These are phyloP conservation scores for Pythium brachiatum DNA, from an alignment of 352 stramenopile species.

Conservation along the genomic window DNA sequence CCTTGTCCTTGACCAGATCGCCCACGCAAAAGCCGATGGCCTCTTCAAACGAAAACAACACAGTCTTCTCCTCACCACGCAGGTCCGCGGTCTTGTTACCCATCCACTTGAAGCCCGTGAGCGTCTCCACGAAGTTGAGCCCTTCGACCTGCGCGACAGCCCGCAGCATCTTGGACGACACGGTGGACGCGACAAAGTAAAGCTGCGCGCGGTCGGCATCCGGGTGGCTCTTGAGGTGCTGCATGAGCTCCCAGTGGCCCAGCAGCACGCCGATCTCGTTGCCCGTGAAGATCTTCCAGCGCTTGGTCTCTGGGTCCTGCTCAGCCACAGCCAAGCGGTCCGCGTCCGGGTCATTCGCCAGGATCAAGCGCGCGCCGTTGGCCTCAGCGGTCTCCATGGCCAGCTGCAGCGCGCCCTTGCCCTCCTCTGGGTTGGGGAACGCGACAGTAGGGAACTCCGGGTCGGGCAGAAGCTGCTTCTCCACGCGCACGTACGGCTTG, in stretches of 20 bases:
- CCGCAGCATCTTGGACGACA: slow-evolving; percentile 97
- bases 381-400: slow-evolving; percentile 88
- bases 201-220: slow-evolving; percentile 56
- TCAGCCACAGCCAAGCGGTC: slow-evolving; percentile 97
- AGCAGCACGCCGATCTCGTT: slow-evolving; percentile 98
- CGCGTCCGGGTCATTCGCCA: slow-evolving; percentile 98
- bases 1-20: slow-evolving; percentile 97
- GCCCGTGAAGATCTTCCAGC: slow-evolving; percentile 97
- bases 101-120: slow-evolving; percentile 99
- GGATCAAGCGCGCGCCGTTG: slow-evolving; percentile 79
- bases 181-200: slow-evolving; percentile 94
- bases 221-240: slow-evolving; percentile 58
- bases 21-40: slow-evolving; percentile 98
- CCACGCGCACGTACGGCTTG: slow-evolving; percentile 84
- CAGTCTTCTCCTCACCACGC: slow-evolving; percentile 83
- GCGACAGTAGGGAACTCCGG: slow-evolving; percentile 95
- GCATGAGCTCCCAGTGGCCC: slow-evolving; percentile 89
- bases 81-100: slow-evolving; percentile 87
- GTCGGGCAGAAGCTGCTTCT: slow-evolving; percentile 91
- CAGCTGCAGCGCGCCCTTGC: slow-evolving; percentile 94
- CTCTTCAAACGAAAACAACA: slow-evolving; percentile 98
- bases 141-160: slow-evolving; percentile 91
- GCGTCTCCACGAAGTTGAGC: slow-evolving; percentile 96
- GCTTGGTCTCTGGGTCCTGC: slow-evolving; percentile 53
- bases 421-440: slow-evolving; percentile 98